Conservation (phyloP, 1,284 basidiomycete genomes). For the Mycena sp. region DNA sequence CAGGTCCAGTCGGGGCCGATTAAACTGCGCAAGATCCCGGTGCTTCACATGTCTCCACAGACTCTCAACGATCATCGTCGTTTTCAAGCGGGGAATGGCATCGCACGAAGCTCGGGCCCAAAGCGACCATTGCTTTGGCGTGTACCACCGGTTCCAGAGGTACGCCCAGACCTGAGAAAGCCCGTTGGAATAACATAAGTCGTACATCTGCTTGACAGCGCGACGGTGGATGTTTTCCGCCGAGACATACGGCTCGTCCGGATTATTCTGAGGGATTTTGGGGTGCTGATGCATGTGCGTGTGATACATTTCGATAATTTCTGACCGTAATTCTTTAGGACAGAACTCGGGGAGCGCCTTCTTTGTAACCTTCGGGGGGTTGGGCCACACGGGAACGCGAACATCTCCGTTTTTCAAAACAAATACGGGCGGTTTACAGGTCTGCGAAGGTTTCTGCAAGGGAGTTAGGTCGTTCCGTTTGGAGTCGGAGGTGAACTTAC, state of each 20-base stretch:
- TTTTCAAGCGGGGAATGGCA: no score
- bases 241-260: constrained; percentile 10
- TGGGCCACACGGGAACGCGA: constrained; percentile 7
- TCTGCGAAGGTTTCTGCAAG: no score
- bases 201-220: constrained; percentile 23
- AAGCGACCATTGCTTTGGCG: not conserved
- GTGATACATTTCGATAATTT: constrained; percentile 5
- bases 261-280: constrained; percentile 15
- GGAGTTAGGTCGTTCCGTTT: no score
- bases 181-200: not conserved
- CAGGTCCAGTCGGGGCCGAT: not conserved
- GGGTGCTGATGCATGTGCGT: constrained; percentile 23
- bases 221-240: constrained; percentile 18
- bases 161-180: constrained; percentile 7
- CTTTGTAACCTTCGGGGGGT: not conserved
- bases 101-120: constrained; percentile 5
- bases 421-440: not conserved
- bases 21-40: no score
- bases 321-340: constrained; percentile 2
- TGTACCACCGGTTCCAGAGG: constrained; percentile 10
- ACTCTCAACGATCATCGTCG: no score
- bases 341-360: constrained; percentile 3
- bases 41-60: no score
- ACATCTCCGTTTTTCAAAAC: not conserved
- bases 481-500: not conserved